Evolutionary conservation across 176 grass and related monocot genomes (phyloP).

Genomic region (barley (Hordeum vulgare)): DNA sequence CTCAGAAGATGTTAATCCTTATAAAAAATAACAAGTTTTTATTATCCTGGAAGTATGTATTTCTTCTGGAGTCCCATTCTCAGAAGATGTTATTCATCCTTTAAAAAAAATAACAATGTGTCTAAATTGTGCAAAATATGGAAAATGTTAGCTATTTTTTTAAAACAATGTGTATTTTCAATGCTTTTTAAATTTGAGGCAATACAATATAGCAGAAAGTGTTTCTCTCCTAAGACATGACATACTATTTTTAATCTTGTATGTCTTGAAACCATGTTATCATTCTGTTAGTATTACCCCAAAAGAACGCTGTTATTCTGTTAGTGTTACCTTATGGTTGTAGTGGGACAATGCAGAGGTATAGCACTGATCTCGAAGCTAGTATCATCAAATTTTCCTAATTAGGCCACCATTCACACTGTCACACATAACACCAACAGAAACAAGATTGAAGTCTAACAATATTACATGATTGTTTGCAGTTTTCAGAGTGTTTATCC

Average conservation of each 20-base stretch:
- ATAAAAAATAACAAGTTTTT: no score
- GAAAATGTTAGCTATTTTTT: not conserved
- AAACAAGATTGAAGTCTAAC: conserved; percentile 12
- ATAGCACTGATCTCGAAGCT: not conserved
- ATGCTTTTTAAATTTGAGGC: not conserved
- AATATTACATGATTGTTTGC: conserved; percentile 20
- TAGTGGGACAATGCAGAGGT: not conserved
- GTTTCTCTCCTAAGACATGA: not conserved
- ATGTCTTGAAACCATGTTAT: not conserved
- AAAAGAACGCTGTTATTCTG: not conserved
- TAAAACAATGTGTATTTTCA: not conserved
- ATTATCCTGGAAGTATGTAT: not conserved
- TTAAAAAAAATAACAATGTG: not conserved
- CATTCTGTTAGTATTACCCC: not conserved
- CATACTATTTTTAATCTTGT: not conserved
- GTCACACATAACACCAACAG: not conserved
- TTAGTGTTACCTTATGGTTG: not conserved
- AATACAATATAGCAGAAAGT: not conserved
- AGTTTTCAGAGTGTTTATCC: conserved; percentile 90
- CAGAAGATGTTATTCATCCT: not conserved
- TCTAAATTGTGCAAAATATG: not conserved
- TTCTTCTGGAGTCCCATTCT: not conserved
- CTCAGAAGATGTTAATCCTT: not conserved
- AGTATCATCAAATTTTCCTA: not conserved
- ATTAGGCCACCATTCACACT: not conserved